A percentile compares a stretch with the other conserved stretches of the same genome.
phyloP scores from a whole-genome alignment of 768 basidiomycete genomes.

The Xerocomellus chrysenteron region DNA sequence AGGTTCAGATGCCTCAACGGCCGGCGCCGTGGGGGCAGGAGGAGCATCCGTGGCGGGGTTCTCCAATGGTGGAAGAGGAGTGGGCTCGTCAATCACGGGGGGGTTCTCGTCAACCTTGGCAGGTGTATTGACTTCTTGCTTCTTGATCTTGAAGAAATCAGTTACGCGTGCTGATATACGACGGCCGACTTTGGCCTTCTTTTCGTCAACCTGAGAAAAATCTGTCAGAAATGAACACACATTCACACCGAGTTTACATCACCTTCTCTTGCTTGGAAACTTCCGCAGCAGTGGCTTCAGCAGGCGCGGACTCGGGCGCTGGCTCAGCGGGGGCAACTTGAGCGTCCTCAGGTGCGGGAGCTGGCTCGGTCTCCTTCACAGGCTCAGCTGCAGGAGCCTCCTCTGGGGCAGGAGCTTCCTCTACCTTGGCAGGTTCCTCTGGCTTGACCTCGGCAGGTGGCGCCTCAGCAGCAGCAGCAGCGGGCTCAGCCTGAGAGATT shows the following conservation, averaged over 20 bases:
- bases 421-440: slow-evolving; percentile 39
- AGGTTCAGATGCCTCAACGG: slow-evolving; percentile 36
- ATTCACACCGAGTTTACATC: not conserved
- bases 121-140: slow-evolving; percentile 60
- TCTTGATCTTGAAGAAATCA: slow-evolving; percentile 79
- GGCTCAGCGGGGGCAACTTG: slow-evolving; percentile 28
- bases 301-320: slow-evolving; percentile 30
- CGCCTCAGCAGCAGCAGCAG: slow-evolving; percentile 37
- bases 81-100: slow-evolving; percentile 82
- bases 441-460: slow-evolving; percentile 29
- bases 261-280: slow-evolving; percentile 65
- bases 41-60: slow-evolving; percentile 60
- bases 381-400: slow-evolving; percentile 47
- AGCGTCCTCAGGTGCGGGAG: slow-evolving; percentile 18
- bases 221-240: not conserved
- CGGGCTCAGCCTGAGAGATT: slow-evolving; percentile 31
- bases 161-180: slow-evolving; percentile 82
- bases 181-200: slow-evolving; percentile 70
- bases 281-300: slow-evolving; percentile 38
- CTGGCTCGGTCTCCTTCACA: slow-evolving; percentile 62
- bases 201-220: slow-evolving; percentile 40
- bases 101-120: slow-evolving; percentile 89
- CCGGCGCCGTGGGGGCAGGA: slow-evolving; percentile 35
- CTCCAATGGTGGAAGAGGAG: slow-evolving; percentile 81
- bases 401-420: slow-evolving; percentile 39